Evolutionary conservation across 2,329 filamentous ascomycete species (phyloP).

Genomic region (Sporothrix curviconia): DNA sequence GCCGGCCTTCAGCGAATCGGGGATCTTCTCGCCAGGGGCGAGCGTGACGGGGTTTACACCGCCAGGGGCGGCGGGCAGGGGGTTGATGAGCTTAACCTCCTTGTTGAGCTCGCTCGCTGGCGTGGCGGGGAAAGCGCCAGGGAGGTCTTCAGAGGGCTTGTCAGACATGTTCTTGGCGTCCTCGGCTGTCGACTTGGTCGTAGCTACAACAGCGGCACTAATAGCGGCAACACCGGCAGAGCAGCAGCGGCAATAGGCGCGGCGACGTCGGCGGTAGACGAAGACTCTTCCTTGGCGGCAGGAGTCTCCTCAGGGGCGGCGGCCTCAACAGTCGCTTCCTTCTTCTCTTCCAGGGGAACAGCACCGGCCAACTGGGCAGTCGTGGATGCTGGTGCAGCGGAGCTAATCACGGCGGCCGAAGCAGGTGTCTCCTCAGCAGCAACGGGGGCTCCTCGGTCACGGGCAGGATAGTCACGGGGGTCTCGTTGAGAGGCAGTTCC

Average conservation of each 20-base stretch:
- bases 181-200: slow-evolving; percentile 8
- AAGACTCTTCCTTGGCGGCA: background rate
- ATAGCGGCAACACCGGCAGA: slow-evolving; percentile 2
- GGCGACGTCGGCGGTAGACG: background rate
- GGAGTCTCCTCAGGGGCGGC: slow-evolving; percentile 4
- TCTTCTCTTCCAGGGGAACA: slow-evolving; percentile 44
- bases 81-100: slow-evolving; percentile 49
- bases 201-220: slow-evolving; percentile 10
- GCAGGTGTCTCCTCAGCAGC: slow-evolving; percentile 34
- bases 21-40: slow-evolving; percentile 73
- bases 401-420: slow-evolving; percentile 30
- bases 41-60: slow-evolving; percentile 75
- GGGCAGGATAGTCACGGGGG: background rate
- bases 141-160: slow-evolving; percentile 21
- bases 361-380: slow-evolving; percentile 31
- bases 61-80: slow-evolving; percentile 55
- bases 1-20: slow-evolving; percentile 60
- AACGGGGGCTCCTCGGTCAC: no score
- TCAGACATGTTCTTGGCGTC: slow-evolving; percentile 5
- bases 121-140: slow-evolving; percentile 38
- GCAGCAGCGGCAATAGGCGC: background rate
- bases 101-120: slow-evolving; percentile 49
- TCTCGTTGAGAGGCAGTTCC: background rate
- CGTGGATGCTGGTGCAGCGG: background rate
- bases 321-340: background rate